These are phyloP conservation scores for Allomyces javanicus DNA, from an alignment of 192 early-diverging fungal species.

Conservation along the genomic window DNA sequence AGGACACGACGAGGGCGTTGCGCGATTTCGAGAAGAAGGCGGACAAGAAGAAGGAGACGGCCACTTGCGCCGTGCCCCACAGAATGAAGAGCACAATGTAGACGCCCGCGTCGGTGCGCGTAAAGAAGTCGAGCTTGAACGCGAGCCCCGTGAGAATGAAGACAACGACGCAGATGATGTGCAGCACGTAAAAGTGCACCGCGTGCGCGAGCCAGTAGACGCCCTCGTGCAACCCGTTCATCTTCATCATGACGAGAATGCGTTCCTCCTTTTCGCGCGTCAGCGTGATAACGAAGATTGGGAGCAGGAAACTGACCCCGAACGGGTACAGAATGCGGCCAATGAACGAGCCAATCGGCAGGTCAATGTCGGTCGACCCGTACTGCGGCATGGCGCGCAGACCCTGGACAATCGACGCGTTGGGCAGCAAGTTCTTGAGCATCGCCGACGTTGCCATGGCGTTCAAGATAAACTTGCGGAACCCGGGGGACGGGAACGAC, in stretches of 20 bases:
- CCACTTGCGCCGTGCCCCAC: slow-evolving; percentile 45
- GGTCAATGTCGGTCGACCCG: slow-evolving; percentile 16
- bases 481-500: slow-evolving; percentile 23
- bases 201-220: slow-evolving; percentile 45
- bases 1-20: slow-evolving; percentile 35
- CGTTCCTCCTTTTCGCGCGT: slow-evolving; percentile 53
- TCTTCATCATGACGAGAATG: slow-evolving; percentile 50
- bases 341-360: slow-evolving; percentile 31
- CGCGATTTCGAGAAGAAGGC: slow-evolving; percentile 37
- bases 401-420: slow-evolving; percentile 37
- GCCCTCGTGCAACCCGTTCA: slow-evolving; percentile 43
- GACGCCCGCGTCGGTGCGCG: slow-evolving; percentile 24
- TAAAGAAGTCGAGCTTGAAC: slow-evolving; percentile 40
- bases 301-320: slow-evolving; percentile 46
- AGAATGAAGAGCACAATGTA: slow-evolving; percentile 35
- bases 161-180: slow-evolving; percentile 29
- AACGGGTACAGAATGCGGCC: slow-evolving; percentile 50
- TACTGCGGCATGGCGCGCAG: slow-evolving; percentile 37
- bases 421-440: slow-evolving; percentile 7
- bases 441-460: slow-evolving; percentile 13
- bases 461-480: slow-evolving; percentile 8
- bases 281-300: slow-evolving; percentile 45
- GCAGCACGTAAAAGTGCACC: slow-evolving; percentile 35
- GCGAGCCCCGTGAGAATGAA: slow-evolving; percentile 42
- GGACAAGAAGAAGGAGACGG: slow-evolving; percentile 40